phyloP scores from a whole-genome alignment of 2,329 filamentous ascomycete genomes.

The Hypoxylon sp. region DNA sequence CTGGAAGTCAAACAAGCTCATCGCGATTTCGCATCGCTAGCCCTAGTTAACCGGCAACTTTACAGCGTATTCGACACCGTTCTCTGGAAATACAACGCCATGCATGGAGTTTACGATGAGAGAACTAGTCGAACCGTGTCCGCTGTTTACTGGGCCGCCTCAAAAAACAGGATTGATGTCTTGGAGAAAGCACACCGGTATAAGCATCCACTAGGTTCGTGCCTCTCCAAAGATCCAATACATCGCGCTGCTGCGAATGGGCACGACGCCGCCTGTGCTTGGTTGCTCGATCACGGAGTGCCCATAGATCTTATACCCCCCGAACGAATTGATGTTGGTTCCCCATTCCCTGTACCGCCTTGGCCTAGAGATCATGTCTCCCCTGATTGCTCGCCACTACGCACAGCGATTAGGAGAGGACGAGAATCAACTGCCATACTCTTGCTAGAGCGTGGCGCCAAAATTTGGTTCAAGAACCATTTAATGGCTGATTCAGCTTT shows the following conservation, averaged over 20 bases:
- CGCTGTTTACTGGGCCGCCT: conserved; percentile 20
- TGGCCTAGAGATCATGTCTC: not conserved
- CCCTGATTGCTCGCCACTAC: conserved; percentile 13
- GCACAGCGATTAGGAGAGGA: not conserved
- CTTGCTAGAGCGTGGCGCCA: conserved; percentile 30
- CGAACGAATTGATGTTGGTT: not conserved
- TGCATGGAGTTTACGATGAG: not conserved
- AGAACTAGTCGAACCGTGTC: not conserved
- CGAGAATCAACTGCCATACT: conserved; percentile 11
- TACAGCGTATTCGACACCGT: conserved; percentile 15
- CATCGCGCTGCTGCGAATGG: conserved; percentile 4
- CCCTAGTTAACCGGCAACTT: conserved; percentile 23
- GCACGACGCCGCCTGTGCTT: conserved; percentile 5
- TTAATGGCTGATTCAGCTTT: conserved; percentile 3
- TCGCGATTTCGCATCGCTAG: conserved; percentile 8
- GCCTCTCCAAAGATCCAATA: not conserved
- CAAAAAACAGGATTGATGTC: conserved; percentile 24
- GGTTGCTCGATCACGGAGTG: conserved; percentile 35
- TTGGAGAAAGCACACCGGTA: conserved; percentile 31
- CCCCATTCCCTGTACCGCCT: not conserved
- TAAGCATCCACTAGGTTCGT: conserved; percentile 3
- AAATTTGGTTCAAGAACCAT: conserved; percentile 4
- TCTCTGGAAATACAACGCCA: conserved; percentile 20
- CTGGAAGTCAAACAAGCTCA: not conserved
- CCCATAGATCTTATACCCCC: conserved; percentile 12